phyloP scores from a whole-genome alignment of 345 rosid species.

The Carallia brachiata region DNA sequence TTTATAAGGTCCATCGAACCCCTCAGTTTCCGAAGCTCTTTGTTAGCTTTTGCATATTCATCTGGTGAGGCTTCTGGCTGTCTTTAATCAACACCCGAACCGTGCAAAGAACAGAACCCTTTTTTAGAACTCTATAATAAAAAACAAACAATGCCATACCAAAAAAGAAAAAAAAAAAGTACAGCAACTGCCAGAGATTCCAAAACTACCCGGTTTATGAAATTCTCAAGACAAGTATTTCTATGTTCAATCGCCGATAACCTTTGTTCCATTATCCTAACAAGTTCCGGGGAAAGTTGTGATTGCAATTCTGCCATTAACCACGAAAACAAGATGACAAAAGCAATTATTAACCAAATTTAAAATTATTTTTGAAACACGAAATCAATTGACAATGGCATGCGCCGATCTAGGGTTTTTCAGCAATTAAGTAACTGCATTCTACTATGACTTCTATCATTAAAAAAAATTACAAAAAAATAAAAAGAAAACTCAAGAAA shows the following conservation, averaged over 20 bases:
- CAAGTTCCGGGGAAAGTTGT: constrained; percentile 60
- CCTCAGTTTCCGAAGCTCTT: constrained; percentile 80
- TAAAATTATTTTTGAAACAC: neutral
- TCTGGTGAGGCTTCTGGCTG: constrained; percentile 85
- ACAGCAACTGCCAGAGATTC: neutral
- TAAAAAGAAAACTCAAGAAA: neutral
- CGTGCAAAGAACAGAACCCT: constrained; percentile 5
- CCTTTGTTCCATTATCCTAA: constrained; percentile 80
- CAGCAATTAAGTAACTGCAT: neutral
- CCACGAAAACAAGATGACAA: neutral
- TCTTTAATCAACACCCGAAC: constrained; percentile 52
- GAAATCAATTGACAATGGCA: too few relatives aligned
- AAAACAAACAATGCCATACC: neutral
- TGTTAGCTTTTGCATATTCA: constrained; percentile 76
- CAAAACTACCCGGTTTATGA: constrained; percentile 55
- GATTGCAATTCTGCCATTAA: constrained; percentile 45
- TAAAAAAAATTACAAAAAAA: neutral
- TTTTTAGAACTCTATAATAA: neutral
- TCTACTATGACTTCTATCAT: neutral
- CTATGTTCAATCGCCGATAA: constrained; percentile 62
- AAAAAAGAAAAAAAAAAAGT: neutral
- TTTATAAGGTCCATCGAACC: constrained; percentile 72
- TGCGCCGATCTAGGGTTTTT: constrained; percentile 1
- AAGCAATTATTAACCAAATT: neutral
- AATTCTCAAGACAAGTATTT: constrained; percentile 53